These are phyloP conservation scores for Pilatotrama ljubarskyi DNA, from an alignment of 768 basidiomycete species.

Conservation along the genomic window DNA sequence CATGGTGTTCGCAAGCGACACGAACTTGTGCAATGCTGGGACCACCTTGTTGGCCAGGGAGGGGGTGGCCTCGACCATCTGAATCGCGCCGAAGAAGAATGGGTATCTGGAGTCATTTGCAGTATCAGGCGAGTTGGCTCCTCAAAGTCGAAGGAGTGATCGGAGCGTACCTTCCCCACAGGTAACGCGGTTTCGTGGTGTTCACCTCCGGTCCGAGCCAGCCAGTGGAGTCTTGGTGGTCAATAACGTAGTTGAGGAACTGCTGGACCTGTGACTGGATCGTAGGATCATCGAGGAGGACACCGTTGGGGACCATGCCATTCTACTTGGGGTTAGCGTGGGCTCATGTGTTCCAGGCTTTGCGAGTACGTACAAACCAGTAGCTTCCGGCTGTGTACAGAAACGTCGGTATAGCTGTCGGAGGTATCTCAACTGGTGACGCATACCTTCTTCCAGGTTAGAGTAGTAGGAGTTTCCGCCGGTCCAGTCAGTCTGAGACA, in stretches of 20 bases:
- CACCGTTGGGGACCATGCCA: constrained; percentile 53
- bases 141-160: too few relatives aligned
- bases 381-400: constrained; percentile 50
- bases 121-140: too few relatives aligned
- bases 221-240: constrained; percentile 52
- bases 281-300: constrained; percentile 45
- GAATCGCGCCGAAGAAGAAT: constrained; percentile 59
- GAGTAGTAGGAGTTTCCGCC: constrained; percentile 38
- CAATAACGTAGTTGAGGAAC: constrained; percentile 52
- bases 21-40: constrained; percentile 53
- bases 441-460: constrained; percentile 36
- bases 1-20: constrained; percentile 54
- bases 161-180: constrained; percentile 48
- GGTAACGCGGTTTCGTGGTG: constrained; percentile 51
- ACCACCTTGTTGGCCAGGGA: constrained; percentile 47
- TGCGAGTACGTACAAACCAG: constrained; percentile 48
- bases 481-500: constrained; percentile 37
- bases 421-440: too few relatives aligned
- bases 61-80: constrained; percentile 52
- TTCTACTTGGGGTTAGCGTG: constrained; percentile 35
- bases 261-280: constrained; percentile 48
- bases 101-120: constrained; percentile 41
- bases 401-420: too few relatives aligned
- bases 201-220: constrained; percentile 59
- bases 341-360: not conserved